Percentiles rank a stretch among this genome's conserved stretches.
Conservation (phyloP, 176 grass and related monocot genomes). For the Triticum urartu region DNA sequence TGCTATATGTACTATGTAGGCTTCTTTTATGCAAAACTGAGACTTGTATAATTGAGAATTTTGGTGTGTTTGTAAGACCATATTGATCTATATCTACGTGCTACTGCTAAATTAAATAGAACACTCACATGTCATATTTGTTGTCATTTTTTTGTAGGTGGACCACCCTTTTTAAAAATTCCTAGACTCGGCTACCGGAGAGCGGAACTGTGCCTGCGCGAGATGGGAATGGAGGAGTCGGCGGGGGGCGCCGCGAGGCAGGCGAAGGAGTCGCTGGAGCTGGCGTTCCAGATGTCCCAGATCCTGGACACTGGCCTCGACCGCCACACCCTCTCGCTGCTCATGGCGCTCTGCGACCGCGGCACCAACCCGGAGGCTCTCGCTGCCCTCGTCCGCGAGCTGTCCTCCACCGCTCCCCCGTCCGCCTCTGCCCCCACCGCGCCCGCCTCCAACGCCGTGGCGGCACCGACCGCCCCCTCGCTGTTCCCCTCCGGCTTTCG, state of each 20-base stretch:
- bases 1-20: too few relatives aligned
- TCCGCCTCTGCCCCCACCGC: background rate
- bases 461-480: background rate
- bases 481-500: conserved; percentile 40
- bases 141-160: background rate
- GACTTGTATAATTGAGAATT: too few relatives aligned
- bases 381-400: conserved; percentile 73
- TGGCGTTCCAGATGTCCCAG: conserved; percentile 76
- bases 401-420: conserved; percentile 45
- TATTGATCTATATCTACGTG: too few relatives aligned
- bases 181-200: background rate
- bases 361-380: conserved; percentile 80
- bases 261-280: conserved; percentile 74
- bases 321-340: conserved; percentile 79
- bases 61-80: too few relatives aligned
- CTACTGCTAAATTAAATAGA: too few relatives aligned
- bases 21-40: too few relatives aligned
- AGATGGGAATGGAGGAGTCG: conserved; percentile 28
- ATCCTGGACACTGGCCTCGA: conserved; percentile 68
- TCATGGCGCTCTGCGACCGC: conserved; percentile 82
- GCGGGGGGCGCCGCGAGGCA: conserved; percentile 40
- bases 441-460: background rate
- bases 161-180: background rate
- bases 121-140: background rate
- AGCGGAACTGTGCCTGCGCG: background rate